Conservation (phyloP, 148 eudicot genomes). For the Silene uniflora region DNA sequence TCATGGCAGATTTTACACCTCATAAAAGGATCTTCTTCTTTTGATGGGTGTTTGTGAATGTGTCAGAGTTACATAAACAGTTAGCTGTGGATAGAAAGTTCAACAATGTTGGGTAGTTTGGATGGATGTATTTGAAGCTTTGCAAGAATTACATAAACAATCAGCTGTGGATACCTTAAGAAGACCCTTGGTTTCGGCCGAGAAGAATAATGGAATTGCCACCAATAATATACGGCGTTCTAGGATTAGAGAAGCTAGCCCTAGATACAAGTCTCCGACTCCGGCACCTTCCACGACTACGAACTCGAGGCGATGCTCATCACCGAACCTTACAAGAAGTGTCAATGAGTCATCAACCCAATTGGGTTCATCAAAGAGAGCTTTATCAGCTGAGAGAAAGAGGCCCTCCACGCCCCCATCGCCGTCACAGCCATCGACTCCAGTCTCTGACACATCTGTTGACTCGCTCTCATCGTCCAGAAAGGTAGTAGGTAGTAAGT, state of each 20-base stretch:
- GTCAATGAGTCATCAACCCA: slow-evolving; percentile 41
- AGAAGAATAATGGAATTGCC: slow-evolving; percentile 57
- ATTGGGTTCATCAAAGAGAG: slow-evolving; percentile 51
- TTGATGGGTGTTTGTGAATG: slow-evolving; percentile 11
- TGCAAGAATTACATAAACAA: slow-evolving; percentile 44
- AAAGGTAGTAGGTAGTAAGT: slow-evolving; percentile 44
- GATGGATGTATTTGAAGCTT: slow-evolving; percentile 77
- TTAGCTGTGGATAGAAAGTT: slow-evolving; percentile 24
- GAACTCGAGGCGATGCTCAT: slow-evolving; percentile 52
- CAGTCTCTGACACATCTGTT: slow-evolving; percentile 52
- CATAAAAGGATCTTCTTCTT: slow-evolving; percentile 31
- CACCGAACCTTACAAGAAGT: slow-evolving; percentile 55
- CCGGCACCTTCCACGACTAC: slow-evolving; percentile 39
- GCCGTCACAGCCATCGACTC: slow-evolving; percentile 65
- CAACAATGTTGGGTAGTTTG: slow-evolving; percentile 55
- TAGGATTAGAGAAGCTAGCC: slow-evolving; percentile 64
- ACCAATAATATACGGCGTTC: slow-evolving; percentile 38
- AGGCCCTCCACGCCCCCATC: slow-evolving; percentile 64
- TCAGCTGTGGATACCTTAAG: slow-evolving; percentile 50
- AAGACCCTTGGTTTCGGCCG: slow-evolving; percentile 46
- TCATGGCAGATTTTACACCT: slow-evolving; percentile 62
- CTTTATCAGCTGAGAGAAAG: slow-evolving; percentile 78
- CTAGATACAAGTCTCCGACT: slow-evolving; percentile 74
- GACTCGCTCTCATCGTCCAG: slow-evolving; percentile 50
- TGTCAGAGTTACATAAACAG: background rate